phyloP scores from a whole-genome alignment of 768 basidiomycete genomes.

The Lyophyllum decastes region DNA sequence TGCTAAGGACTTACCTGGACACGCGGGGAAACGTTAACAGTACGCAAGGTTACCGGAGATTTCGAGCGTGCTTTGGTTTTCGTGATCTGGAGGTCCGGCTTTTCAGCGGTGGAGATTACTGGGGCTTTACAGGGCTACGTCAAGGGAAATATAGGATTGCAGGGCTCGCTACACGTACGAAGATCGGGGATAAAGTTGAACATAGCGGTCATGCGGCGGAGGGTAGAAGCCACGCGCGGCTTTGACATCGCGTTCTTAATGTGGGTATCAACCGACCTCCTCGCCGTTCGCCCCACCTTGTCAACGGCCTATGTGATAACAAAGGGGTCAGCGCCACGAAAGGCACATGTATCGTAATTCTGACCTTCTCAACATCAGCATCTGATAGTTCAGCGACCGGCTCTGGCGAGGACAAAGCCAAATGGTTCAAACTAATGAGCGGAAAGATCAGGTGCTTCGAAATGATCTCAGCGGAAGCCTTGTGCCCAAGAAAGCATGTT shows the following conservation, averaged over 20 bases:
- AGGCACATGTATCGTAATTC: neutral
- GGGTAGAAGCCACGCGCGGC: slow-evolving; percentile 64
- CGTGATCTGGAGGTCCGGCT: slow-evolving; percentile 39
- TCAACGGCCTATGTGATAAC: slow-evolving; percentile 55
- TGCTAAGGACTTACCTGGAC: slow-evolving; percentile 7
- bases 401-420: slow-evolving; percentile 66
- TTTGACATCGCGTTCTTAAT: slow-evolving; percentile 70
- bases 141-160: slow-evolving; percentile 8
- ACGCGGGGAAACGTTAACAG: slow-evolving; percentile 13
- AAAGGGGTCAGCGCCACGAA: slow-evolving; percentile 8
- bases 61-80: slow-evolving; percentile 13
- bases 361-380: slow-evolving; percentile 68
- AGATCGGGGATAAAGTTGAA: slow-evolving; percentile 66
- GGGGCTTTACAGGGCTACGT: slow-evolving; percentile 42
- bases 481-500: slow-evolving; percentile 62
- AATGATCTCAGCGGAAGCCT: slow-evolving; percentile 67
- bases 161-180: slow-evolving; percentile 46
- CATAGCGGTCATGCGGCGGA: slow-evolving; percentile 72
- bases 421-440: slow-evolving; percentile 68
- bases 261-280: slow-evolving; percentile 70
- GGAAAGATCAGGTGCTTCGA: slow-evolving; percentile 81
- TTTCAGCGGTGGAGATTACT: slow-evolving; percentile 46
- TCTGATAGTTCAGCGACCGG: slow-evolving; percentile 55
- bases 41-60: slow-evolving; percentile 12
- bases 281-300: slow-evolving; percentile 67